phyloP scores from a whole-genome alignment of 495 filamentous ascomycete genomes.

The Penicillium cinerascens region DNA sequence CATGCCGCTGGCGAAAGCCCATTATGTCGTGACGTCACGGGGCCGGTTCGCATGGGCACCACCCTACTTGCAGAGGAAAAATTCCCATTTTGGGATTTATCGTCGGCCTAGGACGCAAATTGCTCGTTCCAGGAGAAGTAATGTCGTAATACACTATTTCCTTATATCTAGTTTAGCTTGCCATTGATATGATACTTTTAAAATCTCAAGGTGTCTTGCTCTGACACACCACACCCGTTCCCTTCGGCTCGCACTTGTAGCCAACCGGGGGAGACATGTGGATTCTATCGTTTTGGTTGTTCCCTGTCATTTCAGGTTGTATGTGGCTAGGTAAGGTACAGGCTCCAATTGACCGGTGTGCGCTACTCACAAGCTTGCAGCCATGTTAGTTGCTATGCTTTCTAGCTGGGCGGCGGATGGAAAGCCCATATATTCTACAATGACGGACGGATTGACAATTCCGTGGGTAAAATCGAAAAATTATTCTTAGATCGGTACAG shows the following conservation, averaged over 20 bases:
- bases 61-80: neutral
- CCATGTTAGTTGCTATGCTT: slow-evolving; percentile 58
- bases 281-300: neutral
- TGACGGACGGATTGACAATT: slow-evolving; percentile 54
- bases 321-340: neutral
- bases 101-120: neutral
- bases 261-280: neutral
- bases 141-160: neutral
- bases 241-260: neutral
- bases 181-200: neutral
- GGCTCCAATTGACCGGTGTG: neutral
- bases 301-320: neutral
- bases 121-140: neutral
- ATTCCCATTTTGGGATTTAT: neutral
- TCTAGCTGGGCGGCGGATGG: slow-evolving; percentile 60
- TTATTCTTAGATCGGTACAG: neutral
- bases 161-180: neutral
- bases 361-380: slow-evolving; percentile 20
- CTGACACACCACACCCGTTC: neutral
- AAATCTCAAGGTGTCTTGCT: neutral
- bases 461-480: slow-evolving; percentile 46
- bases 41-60: neutral
- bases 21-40: too few relatives aligned
- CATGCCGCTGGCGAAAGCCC: too few relatives aligned
- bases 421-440: slow-evolving; percentile 55